phyloP scores from a whole-genome alignment of 768 basidiomycete species.

The Pleurotus cornucopiae region DNA sequence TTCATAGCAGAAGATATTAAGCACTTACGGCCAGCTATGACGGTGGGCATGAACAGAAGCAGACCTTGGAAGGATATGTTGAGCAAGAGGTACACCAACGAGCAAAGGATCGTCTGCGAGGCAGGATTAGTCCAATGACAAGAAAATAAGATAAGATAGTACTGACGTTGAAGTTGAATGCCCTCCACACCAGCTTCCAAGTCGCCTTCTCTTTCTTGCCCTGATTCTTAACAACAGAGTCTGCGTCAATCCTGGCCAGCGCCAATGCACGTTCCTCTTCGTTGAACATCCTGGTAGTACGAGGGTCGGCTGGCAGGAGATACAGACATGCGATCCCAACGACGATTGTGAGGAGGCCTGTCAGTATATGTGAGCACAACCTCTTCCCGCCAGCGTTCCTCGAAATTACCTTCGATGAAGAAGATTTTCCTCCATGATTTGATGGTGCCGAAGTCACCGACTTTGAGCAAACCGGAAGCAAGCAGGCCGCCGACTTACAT shows the following conservation, averaged over 20 bases:
- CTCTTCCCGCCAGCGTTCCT: not conserved
- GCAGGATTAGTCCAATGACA: not conserved
- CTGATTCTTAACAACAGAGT: conserved; percentile 21
- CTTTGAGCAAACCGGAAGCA: conserved; percentile 30
- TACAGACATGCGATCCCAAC: conserved; percentile 22
- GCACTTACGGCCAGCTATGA: conserved; percentile 37
- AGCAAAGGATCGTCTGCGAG: conserved; percentile 25
- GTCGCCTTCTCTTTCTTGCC: conserved; percentile 24
- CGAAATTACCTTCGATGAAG: conserved; percentile 23
- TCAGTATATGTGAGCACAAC: not conserved
- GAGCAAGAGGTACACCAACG: conserved; percentile 26
- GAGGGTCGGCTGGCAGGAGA: conserved; percentile 23
- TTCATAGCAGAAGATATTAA: not conserved
- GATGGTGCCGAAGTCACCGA: conserved; percentile 27
- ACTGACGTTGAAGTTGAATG: conserved; percentile 14
- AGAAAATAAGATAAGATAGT: not conserved
- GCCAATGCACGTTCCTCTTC: conserved; percentile 23
- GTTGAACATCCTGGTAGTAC: conserved; percentile 22
- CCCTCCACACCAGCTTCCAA: conserved; percentile 17
- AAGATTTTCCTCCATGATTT: conserved; percentile 33
- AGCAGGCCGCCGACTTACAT: conserved; percentile 26
- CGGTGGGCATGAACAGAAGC: conserved; percentile 41
- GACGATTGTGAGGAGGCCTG: conserved; percentile 24
- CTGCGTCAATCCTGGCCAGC: conserved; percentile 25
- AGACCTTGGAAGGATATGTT: conserved; percentile 43